Conservation (phyloP, 371 early-diverging fungal species). For the Entomophthora muscae region DNA sequence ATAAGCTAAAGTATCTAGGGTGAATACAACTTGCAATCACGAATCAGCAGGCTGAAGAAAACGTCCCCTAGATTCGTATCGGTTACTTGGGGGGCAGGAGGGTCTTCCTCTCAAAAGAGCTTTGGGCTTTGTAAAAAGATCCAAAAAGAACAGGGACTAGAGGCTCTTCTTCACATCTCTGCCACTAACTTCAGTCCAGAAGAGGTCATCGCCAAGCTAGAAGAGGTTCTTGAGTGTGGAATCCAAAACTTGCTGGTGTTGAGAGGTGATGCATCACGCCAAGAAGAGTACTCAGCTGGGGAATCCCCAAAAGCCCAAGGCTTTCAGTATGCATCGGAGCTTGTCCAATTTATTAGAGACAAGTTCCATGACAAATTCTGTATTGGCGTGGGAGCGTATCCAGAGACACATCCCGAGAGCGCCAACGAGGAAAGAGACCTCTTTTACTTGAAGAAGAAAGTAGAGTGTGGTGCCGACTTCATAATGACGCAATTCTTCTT, state of each 20-base stretch:
- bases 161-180: constrained; percentile 88
- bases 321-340: constrained; percentile 72
- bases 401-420: constrained; percentile 81
- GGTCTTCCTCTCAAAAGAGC: constrained; percentile 72
- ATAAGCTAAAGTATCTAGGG: too few species aligned
- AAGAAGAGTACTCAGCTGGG: neutral
- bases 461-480: constrained; percentile 86
- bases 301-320: constrained; percentile 17
- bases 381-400: constrained; percentile 85
- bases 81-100: constrained; percentile 95
- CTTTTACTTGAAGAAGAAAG: constrained; percentile 56
- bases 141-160: constrained; percentile 68
- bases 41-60: constrained; percentile 73
- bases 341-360: constrained; percentile 76
- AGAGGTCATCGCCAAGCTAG: neutral
- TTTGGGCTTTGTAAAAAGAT: constrained; percentile 64
- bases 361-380: constrained; percentile 84
- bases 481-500: constrained; percentile 89
- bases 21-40: constrained; percentile 74
- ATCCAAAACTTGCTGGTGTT: constrained; percentile 88
- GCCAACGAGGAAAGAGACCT: constrained; percentile 30
- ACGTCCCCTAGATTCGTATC: constrained; percentile 78
- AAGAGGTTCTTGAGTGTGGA: constrained; percentile 68
- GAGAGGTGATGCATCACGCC: constrained; percentile 38
- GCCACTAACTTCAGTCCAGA: constrained; percentile 81